Percentiles rank a stretch among this genome's conserved stretches.
Evolutionary conservation across 164 flowering plant genomes (phyloP).

Genomic region (Berberis thunbergii): DNA sequence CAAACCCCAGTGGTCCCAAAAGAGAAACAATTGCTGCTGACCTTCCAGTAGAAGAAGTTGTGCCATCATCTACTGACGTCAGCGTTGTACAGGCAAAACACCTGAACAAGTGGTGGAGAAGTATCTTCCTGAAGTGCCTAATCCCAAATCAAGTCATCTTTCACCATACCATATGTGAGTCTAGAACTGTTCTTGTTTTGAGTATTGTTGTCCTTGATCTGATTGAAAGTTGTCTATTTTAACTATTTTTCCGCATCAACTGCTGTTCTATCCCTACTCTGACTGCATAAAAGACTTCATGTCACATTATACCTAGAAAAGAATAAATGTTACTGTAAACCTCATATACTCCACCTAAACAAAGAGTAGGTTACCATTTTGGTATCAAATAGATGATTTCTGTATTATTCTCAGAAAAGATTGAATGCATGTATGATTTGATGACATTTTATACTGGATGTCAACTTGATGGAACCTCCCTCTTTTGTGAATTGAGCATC

Average conservation of each 20-base stretch:
- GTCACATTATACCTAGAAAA: too few species aligned
- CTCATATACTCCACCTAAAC: too few species aligned
- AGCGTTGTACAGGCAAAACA: constrained; percentile 12
- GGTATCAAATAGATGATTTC: too few species aligned
- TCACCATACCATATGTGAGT: constrained; percentile 4
- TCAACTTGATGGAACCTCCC: too few species aligned
- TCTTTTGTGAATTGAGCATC: too few species aligned
- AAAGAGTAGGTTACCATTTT: too few species aligned
- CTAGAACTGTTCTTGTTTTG: background rate
- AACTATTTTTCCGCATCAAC: background rate
- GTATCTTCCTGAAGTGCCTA: background rate
- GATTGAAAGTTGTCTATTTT: background rate
- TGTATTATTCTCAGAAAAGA: too few species aligned
- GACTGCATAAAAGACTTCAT: too few species aligned
- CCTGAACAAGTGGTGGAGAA: background rate
- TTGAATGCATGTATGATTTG: too few species aligned
- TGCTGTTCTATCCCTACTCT: too few species aligned
- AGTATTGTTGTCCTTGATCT: background rate
- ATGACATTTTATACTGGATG: too few species aligned
- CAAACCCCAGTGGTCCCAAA: constrained; percentile 27
- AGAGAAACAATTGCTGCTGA: constrained; percentile 7
- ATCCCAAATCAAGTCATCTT: background rate
- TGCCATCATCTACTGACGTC: constrained; percentile 15
- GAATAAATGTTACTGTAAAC: too few species aligned
- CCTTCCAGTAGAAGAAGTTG: constrained; percentile 8